phyloP scores from a whole-genome alignment of 1,139 yeast genomes.

The Saccharomycopsis hybrid region DNA sequence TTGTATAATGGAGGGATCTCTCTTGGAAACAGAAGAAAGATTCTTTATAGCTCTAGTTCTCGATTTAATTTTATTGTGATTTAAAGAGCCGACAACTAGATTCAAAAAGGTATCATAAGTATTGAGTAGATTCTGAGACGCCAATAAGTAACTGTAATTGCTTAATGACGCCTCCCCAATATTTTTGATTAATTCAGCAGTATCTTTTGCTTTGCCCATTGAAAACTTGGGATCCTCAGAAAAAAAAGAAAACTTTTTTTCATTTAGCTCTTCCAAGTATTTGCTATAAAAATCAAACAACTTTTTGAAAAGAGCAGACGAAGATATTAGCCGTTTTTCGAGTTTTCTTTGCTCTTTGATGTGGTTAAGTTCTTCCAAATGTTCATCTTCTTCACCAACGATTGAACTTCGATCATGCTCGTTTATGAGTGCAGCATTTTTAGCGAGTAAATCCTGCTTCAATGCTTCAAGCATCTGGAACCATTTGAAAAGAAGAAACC shows the following conservation, averaged over 20 bases:
- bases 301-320: constrained; percentile 2
- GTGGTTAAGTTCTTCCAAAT: constrained; percentile 1
- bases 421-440: no score
- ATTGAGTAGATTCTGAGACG: constrained; percentile 33
- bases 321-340: constrained; percentile 6
- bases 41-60: constrained; percentile 62
- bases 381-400: constrained; percentile 6
- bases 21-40: constrained; percentile 43
- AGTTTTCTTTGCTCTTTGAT: constrained; percentile 12
- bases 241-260: constrained; percentile 1
- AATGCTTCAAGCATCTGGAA: constrained; percentile 9
- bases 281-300: constrained; percentile 4
- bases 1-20: constrained; percentile 33
- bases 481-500: constrained; percentile 20
- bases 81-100: constrained; percentile 42
- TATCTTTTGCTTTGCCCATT: no score
- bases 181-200: background rate
- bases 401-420: no score
- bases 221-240: no score
- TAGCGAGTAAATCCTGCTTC: background rate
- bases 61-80: constrained; percentile 49
- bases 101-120: constrained; percentile 49
- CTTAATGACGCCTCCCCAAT: background rate
- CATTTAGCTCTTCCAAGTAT: constrained; percentile 4
- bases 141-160: constrained; percentile 24